These are phyloP conservation scores for Phytophthora lateralis DNA, from an alignment of 352 stramenopile genomes.

Conservation along the genomic window DNA sequence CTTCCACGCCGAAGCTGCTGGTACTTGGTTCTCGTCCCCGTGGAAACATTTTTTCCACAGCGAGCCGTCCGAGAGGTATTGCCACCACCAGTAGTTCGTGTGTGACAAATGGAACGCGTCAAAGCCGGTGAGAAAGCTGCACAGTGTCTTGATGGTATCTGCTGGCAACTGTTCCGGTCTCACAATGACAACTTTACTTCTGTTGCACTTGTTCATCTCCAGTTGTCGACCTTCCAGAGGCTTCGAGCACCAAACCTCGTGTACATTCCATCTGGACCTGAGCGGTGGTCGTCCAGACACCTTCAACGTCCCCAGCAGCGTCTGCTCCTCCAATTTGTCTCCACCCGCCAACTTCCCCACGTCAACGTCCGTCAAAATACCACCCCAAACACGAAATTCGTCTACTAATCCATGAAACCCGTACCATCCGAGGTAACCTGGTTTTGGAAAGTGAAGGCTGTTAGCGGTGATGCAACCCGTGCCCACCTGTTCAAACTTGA, in stretches of 20 bases:
- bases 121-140: slow-evolving; percentile 34
- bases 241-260: slow-evolving; percentile 7
- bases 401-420: slow-evolving; percentile 42
- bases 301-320: slow-evolving; percentile 8
- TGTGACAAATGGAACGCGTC: slow-evolving; percentile 37
- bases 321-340: background rate
- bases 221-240: slow-evolving; percentile 7
- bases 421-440: slow-evolving; percentile 35
- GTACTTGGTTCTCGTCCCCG: background rate
- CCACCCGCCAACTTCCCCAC: slow-evolving; percentile 15
- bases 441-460: slow-evolving; percentile 2
- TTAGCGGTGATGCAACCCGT: slow-evolving; percentile 37
- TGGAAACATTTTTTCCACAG: slow-evolving; percentile 4
- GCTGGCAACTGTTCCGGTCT: slow-evolving; percentile 25
- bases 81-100: slow-evolving; percentile 23
- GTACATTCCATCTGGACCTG: slow-evolving; percentile 23
- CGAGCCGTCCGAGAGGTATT: slow-evolving; percentile 1
- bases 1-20: slow-evolving; percentile 1
- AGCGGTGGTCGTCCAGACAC: background rate
- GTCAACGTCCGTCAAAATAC: slow-evolving; percentile 13
- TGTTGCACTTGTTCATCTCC: slow-evolving; percentile 7
- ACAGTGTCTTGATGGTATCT: slow-evolving; percentile 27
- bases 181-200: slow-evolving; percentile 10
- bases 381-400: slow-evolving; percentile 40
- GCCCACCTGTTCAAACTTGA: slow-evolving; percentile 33